Evolutionary conservation across 306 rosid genomes (phyloP).

Genomic region (Dalbergia oliveri): DNA sequence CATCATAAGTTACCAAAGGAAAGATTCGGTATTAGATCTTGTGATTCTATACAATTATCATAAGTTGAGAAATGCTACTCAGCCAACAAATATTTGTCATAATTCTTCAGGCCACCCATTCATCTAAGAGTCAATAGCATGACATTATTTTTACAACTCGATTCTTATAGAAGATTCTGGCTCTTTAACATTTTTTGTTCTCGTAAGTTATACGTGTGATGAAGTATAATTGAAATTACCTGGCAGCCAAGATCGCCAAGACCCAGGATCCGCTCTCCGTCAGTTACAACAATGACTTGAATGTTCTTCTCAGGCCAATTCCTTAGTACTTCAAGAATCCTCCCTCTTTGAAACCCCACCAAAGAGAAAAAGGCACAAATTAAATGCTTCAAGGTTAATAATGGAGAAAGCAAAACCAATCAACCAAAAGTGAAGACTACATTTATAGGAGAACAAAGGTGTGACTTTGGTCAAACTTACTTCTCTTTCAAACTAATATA

Average conservation of each 20-base stretch:
- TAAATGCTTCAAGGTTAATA: constrained; percentile 36
- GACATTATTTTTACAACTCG: too few species aligned
- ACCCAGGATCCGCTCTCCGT: constrained; percentile 94
- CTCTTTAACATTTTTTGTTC: too few species aligned
- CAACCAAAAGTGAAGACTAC: constrained; percentile 34
- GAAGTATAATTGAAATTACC: constrained; percentile 54
- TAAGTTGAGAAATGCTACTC: neutral
- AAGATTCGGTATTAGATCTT: constrained; percentile 16
- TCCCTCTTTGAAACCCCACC: constrained; percentile 67
- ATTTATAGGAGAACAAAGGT: constrained; percentile 9
- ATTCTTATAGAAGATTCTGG: too few species aligned
- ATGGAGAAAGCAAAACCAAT: constrained; percentile 33
- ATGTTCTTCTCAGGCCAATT: constrained; percentile 97
- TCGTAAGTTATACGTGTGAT: neutral
- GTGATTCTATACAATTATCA: constrained; percentile 9
- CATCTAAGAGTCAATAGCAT: too few species aligned
- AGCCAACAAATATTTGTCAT: too few species aligned
- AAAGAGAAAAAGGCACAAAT: constrained; percentile 26
- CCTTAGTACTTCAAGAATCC: constrained; percentile 89
- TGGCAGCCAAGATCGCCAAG: constrained; percentile 99
- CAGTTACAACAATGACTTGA: constrained; percentile 98
- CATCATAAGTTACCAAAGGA: constrained; percentile 26
- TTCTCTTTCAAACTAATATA: constrained; percentile 94
- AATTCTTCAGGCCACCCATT: too few species aligned
- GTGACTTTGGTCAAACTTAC: constrained; percentile 57